A percentile compares a stretch with the other conserved stretches of the same genome.
phyloP scores from a whole-genome alignment of 2,329 filamentous ascomycete genomes.

The Amauroascus niger region DNA sequence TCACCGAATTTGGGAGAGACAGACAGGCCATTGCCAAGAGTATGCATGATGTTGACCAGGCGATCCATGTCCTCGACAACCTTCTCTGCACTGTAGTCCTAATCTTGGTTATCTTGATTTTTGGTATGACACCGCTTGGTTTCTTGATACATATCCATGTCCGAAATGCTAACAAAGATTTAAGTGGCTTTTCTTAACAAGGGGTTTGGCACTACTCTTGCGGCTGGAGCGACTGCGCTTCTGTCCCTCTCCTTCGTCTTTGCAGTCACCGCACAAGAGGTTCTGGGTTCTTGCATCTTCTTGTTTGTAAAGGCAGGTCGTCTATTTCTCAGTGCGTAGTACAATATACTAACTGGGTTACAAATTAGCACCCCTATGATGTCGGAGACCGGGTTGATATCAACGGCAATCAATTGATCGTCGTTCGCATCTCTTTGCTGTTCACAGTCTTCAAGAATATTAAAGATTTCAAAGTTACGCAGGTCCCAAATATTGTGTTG shows the following conservation, averaged over 20 bases:
- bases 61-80: slow-evolving; percentile 80
- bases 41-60: slow-evolving; percentile 96
- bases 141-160: too few relatives aligned
- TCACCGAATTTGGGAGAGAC: slow-evolving; percentile 73
- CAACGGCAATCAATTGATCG: slow-evolving; percentile 56
- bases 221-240: slow-evolving; percentile 81
- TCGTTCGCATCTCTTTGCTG: slow-evolving; percentile 88
- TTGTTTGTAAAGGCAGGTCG: slow-evolving; percentile 67
- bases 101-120: slow-evolving; percentile 72
- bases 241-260: slow-evolving; percentile 97
- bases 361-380: slow-evolving; percentile 69
- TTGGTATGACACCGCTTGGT: slow-evolving; percentile 44
- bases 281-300: slow-evolving; percentile 97
- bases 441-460: slow-evolving; percentile 87
- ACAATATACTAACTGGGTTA: neutral
- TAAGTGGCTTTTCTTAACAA: slow-evolving; percentile 76
- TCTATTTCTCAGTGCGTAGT: neutral
- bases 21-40: slow-evolving; percentile 81
- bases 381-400: slow-evolving; percentile 92
- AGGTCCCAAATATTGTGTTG: slow-evolving; percentile 83
- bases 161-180: slow-evolving; percentile 19
- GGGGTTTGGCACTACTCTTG: slow-evolving; percentile 73
- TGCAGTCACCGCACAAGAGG: slow-evolving; percentile 80
- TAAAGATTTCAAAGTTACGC: slow-evolving; percentile 64
- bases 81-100: slow-evolving; percentile 73